Base-by-base conservation (phyloP, 192 early-diverging fungal species). In the Diversispora eburnea region DNA sequence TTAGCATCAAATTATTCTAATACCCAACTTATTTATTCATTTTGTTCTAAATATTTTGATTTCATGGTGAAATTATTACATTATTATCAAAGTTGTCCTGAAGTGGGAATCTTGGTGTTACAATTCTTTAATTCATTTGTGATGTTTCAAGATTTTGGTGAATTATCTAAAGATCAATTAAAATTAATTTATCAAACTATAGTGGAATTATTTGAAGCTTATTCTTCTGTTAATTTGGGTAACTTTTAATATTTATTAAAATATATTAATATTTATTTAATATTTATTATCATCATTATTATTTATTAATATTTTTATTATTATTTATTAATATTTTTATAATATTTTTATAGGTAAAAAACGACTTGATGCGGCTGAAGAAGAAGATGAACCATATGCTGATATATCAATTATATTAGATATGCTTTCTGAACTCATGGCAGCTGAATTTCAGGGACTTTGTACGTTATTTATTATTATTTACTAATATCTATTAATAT, bases 101-200 rank as follows among this genome's bases (percentile, higher is more conserved):
- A 92, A 62, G 89, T 94, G 7, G 85, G 87, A 73, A 71, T 90
- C 55, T 77, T 84, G 25, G 84, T 93, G 39, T 70, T 94, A 22
- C 72, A 79, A 20, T 77, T 91, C 47, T 89, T 86, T 65, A 77
- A 76, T 3, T 84, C 87, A 58, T 59, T 91, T 47, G 80, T 85
- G 52, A 81, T 76, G 48, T 81, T 85, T 63, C 64, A 81, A 65
- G 83, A 85, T 55, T 79, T 85, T 58, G 78, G 76, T 12, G 45
- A 75, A 1, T 59, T 89, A 33, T 60, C 75, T 0, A 47, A 58
- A 7, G 81, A 88, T 12, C 84, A 87, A 57, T 76, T 83, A 56
- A 79, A 84, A 73, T 63, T 79, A 17, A 72, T 88, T 9, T 84
- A 88, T 63, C 67, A 77, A 0, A 76, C 80, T 13, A 75, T 85